Conservation (phyloP, 2,329 filamentous ascomycete species). For the Paecilomyces variotii region DNA sequence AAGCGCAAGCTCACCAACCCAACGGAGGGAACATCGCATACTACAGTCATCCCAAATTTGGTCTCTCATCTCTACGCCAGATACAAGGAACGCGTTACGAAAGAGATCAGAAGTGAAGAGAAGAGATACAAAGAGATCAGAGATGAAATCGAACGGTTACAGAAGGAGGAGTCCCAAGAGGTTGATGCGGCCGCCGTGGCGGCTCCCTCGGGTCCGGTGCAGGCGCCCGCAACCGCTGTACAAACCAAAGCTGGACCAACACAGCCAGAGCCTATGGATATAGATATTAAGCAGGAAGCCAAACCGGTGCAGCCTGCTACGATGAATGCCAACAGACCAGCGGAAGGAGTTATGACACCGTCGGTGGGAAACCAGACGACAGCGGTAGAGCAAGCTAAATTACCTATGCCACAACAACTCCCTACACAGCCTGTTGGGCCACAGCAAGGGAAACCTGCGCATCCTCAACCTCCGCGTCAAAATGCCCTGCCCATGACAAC, state of each 20-base stretch:
- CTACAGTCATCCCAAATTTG: conserved; percentile 60
- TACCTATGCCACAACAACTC: conserved; percentile 3
- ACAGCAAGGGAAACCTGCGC: conserved; percentile 2
- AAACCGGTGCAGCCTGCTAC: conserved; percentile 7
- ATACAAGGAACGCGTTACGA: conserved; percentile 63
- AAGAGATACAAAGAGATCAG: conserved; percentile 54
- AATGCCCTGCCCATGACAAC: conserved; percentile 5
- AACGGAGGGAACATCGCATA: conserved; percentile 57
- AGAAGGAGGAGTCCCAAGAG: conserved; percentile 51
- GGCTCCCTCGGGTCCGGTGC: not conserved
- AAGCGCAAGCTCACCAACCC: conserved; percentile 69
- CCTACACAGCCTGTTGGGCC: not conserved
- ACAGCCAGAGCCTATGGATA: conserved; percentile 17
- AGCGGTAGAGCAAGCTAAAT: not conserved
- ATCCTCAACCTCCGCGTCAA: conserved; percentile 7
- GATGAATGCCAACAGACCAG: conserved; percentile 2
- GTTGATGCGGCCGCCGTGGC: conserved; percentile 2
- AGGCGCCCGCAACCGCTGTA: not conserved
- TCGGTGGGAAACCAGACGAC: not conserved
- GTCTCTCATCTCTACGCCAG: conserved; percentile 66
- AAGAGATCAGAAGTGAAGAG: conserved; percentile 68
- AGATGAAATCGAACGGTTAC: conserved; percentile 60
- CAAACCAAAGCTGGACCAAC: conserved; percentile 9
- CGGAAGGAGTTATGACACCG: not conserved
- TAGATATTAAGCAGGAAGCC: conserved; percentile 20